These are phyloP conservation scores for Knoxia roxburghii DNA, from an alignment of 257 asterid genomes.

Conservation along the genomic window DNA sequence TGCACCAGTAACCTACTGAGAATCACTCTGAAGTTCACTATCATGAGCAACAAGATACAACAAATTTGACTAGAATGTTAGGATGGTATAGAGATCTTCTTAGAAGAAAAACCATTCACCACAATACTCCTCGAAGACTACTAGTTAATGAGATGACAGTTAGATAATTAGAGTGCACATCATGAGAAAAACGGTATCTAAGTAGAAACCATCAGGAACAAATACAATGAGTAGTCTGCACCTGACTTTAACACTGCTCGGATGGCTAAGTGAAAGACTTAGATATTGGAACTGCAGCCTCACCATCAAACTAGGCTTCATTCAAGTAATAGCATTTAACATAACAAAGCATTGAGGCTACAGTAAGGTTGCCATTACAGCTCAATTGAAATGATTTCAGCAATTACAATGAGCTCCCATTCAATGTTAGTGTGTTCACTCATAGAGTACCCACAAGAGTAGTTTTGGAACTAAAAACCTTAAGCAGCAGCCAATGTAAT, in stretches of 20 bases:
- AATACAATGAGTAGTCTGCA: neutral
- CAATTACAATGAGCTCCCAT: neutral
- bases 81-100: neutral
- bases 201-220: neutral
- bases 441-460: neutral
- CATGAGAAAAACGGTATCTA: neutral
- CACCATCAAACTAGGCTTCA: neutral
- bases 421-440: neutral
- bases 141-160: neutral
- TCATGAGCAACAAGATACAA: neutral
- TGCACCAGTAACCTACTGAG: too few relatives aligned
- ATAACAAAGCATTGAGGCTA: neutral
- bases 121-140: neutral
- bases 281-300: neutral
- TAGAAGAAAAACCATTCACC: neutral
- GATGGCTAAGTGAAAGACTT: neutral
- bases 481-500: too few relatives aligned
- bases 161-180: neutral
- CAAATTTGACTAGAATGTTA: neutral
- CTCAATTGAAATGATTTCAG: neutral
- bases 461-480: too few relatives aligned
- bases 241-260: neutral
- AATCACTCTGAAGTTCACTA: neutral
- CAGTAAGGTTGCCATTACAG: neutral
- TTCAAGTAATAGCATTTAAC: neutral